Base-by-base conservation (phyloP, 225 moss, liverwort and hornwort species). In the Sphagnum tenellum region DNA sequence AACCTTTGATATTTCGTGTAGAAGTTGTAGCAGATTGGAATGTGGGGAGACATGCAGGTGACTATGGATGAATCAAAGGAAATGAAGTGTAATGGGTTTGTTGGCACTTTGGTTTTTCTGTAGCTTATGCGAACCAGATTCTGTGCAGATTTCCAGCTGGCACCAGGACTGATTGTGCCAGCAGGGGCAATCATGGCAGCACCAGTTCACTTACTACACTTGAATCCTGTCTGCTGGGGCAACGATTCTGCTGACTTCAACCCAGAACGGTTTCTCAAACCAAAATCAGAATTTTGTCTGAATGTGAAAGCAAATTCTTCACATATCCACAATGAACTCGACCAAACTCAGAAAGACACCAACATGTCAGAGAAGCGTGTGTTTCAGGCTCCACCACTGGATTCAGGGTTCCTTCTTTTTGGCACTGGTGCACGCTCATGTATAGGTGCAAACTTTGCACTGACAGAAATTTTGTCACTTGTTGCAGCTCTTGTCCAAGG, bases 171-270 rank as follows among this genome's bases (percentile, higher is more conserved):
- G 5, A 58, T 69, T 11, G 46, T 79, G 14, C 80, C 77, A 12
- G 71, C 77, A 0, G 80, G 80, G 29, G 71, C 76, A 46, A 62
- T 71, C 50, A 49, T 81, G 63, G 67, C 64, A 6, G 73, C 69
- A 46, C 80, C 80, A 3, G 46, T 81, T 51, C 71, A 71, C 61
- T 70, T 73, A 12, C 45, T 81, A 52, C 80, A 74, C 5, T 64
- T 67, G 60, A 73, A 76, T 55, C 55, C 13, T n/a, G 8, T 5
- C 50, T 56, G 48, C 29, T 81, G 73, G 70, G 76, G 76, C 52
- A 49, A 71, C 51, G 80, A 76, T 70, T 70, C 73, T 0, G 57
- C 60, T 9, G 46, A 44, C 1, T 74, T 81, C 60, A 76, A 74
- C 47, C 80, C 80, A 9, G 64, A 71, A n/a, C 70, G 76, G 9